Evolutionary conservation across 305 asterid genomes (phyloP).

Genomic region (Fraxinus velutina): DNA sequence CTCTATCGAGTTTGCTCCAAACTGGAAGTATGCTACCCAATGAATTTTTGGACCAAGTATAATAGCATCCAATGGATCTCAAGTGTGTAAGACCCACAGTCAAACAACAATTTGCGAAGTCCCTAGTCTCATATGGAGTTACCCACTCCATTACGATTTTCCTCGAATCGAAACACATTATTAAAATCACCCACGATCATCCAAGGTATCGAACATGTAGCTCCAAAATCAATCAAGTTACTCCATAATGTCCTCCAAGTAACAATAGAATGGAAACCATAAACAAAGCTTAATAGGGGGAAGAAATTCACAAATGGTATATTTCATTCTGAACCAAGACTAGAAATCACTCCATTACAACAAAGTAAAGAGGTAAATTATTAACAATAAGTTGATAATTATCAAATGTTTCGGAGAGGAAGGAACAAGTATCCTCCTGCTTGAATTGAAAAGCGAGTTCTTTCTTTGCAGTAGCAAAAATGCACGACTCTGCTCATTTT

Average conservation of each 20-base stretch:
- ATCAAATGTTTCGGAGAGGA: not conserved
- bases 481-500: slow-evolving; percentile 29
- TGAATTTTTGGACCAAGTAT: not conserved
- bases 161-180: not conserved
- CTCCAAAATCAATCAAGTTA: not conserved
- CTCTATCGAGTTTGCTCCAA: not conserved
- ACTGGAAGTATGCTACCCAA: not conserved
- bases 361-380: not conserved
- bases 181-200: not conserved
- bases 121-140: not conserved
- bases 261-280: not conserved
- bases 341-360: not conserved
- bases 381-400: not conserved
- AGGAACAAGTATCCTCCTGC: not conserved
- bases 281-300: not conserved
- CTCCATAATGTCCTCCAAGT: not conserved
- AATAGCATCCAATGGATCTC: not conserved
- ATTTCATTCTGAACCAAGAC: not conserved
- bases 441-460: not conserved
- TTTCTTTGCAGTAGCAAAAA: not conserved
- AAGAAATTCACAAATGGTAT: not conserved
- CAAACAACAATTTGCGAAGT: not conserved
- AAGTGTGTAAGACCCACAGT: not conserved
- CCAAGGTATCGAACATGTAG: not conserved
- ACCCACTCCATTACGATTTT: too few relatives aligned